Percentiles rank a stretch among this genome's conserved stretches.
Evolutionary conservation across 306 rosid species (phyloP).

Genomic region (Gillenia trifoliata): DNA sequence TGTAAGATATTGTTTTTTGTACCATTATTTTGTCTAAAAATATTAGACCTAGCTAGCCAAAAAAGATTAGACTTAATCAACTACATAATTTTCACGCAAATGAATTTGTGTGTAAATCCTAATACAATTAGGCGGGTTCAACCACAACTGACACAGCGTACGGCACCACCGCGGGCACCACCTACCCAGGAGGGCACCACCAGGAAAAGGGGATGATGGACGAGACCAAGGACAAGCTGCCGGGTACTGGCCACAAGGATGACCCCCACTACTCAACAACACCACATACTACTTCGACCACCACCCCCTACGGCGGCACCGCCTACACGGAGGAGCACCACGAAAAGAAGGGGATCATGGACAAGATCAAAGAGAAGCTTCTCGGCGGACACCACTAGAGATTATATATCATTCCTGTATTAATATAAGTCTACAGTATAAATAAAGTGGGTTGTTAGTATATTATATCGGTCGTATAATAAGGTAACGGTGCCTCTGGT

Average conservation of each 20-base stretch:
- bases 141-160: neutral
- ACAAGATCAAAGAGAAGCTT: slow-evolving; percentile 45
- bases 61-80: no score
- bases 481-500: neutral
- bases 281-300: neutral
- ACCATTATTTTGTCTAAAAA: no score
- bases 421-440: neutral
- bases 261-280: neutral
- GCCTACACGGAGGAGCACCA: neutral
- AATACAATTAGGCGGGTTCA: neutral
- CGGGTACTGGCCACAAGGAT: neutral
- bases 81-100: no score
- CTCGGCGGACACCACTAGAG: slow-evolving; percentile 16
- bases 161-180: neutral
- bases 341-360: slow-evolving; percentile 38
- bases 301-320: neutral
- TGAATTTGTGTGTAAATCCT: no score
- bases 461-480: neutral
- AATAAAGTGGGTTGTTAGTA: neutral
- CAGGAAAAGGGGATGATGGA: neutral
- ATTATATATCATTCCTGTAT: neutral
- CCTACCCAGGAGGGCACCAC: neutral
- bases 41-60: no score
- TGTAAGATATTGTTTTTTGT: no score
- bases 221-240: slow-evolving; percentile 16